phyloP scores from a whole-genome alignment of 2,329 filamentous ascomycete genomes.

The Raffaelea ambrosiae region DNA sequence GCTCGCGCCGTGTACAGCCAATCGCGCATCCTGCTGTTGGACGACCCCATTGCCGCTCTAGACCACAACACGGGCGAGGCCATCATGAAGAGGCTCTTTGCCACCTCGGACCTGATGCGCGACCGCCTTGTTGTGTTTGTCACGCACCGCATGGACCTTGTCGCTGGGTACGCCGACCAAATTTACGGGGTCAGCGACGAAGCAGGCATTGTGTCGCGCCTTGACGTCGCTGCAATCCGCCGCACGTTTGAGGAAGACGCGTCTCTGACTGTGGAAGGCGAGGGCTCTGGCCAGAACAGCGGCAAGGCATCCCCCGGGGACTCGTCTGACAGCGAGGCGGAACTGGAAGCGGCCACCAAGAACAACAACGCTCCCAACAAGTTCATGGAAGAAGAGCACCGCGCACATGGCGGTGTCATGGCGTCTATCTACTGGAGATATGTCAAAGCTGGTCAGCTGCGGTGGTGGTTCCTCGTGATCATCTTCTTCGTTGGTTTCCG shows the following conservation, averaged over 20 bases:
- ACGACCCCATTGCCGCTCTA: slow-evolving; percentile 55
- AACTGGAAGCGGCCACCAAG: slow-evolving; percentile 19
- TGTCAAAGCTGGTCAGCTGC: slow-evolving; percentile 68
- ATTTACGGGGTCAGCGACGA: slow-evolving; percentile 62
- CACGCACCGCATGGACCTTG: slow-evolving; percentile 71
- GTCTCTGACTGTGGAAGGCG: background rate
- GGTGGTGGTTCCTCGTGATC: slow-evolving; percentile 63
- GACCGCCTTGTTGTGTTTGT: slow-evolving; percentile 69
- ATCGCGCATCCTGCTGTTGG: slow-evolving; percentile 48
- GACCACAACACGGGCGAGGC: slow-evolving; percentile 54
- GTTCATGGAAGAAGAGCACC: slow-evolving; percentile 70
- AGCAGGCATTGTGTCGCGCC: slow-evolving; percentile 27
- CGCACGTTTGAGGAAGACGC: background rate
- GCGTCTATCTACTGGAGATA: slow-evolving; percentile 75
- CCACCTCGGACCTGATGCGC: slow-evolving; percentile 26
- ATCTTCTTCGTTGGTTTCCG: slow-evolving; percentile 56
- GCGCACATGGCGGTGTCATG: slow-evolving; percentile 68
- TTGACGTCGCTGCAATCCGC: slow-evolving; percentile 6
- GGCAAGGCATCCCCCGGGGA: background rate
- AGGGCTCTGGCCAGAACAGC: too few relatives aligned
- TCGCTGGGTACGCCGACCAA: slow-evolving; percentile 63
- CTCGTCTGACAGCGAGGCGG: background rate
- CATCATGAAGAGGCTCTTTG: slow-evolving; percentile 53
- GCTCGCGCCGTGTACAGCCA: slow-evolving; percentile 53
- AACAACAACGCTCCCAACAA: slow-evolving; percentile 51